Conservation (phyloP, 106 monocot species). For the Acorus calamus region DNA sequence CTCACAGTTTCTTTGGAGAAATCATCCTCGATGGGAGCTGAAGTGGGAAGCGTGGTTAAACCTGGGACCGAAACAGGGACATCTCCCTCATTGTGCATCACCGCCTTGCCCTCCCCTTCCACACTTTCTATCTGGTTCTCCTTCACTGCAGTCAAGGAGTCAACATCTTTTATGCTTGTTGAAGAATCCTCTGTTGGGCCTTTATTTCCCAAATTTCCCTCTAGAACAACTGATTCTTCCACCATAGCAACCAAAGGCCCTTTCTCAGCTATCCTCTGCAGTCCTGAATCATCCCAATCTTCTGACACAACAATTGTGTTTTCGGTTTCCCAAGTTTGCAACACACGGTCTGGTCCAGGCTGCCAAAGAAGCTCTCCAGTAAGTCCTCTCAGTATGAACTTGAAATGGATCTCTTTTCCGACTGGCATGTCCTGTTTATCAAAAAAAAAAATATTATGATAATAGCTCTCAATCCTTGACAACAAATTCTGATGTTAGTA, state of each 20-base stretch:
- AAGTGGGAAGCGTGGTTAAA: constrained; percentile 1
- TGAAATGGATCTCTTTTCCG: constrained; percentile 42
- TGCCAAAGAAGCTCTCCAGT: constrained; percentile 50
- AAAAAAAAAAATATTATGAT: no score
- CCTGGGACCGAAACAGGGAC: constrained; percentile 16
- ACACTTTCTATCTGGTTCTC: background rate
- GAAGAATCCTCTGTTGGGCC: no score
- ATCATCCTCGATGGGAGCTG: background rate
- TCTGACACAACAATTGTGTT: constrained; percentile 36
- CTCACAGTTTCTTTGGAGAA: background rate
- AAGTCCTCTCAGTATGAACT: constrained; percentile 30
- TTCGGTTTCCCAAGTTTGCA: constrained; percentile 20
- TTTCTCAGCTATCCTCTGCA: constrained; percentile 23
- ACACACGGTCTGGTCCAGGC: constrained; percentile 39
- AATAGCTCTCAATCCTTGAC: no score
- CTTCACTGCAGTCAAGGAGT: background rate
- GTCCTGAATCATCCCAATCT: constrained; percentile 32
- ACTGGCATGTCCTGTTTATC: constrained; percentile 39
- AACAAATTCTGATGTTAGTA: no score
- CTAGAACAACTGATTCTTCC: background rate
- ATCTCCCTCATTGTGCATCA: constrained; percentile 2
- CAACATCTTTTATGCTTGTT: background rate
- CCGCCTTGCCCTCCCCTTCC: no score
- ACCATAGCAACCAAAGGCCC: background rate
- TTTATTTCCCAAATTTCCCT: background rate